Base-by-base conservation (phyloP, 2,329 filamentous ascomycete species). In the Arachnomyces sp. region DNA sequence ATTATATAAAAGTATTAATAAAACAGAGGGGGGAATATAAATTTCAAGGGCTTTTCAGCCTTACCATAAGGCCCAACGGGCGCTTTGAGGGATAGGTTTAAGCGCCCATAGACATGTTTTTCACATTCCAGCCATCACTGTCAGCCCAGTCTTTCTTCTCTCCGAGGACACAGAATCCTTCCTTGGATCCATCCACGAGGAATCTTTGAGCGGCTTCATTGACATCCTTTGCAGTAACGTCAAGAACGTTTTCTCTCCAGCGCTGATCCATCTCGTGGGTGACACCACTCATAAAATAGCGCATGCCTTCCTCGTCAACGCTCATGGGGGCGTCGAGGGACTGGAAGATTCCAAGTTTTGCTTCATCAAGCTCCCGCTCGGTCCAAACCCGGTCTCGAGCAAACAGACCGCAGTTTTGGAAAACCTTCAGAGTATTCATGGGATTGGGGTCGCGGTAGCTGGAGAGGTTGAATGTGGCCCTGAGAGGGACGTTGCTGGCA, bases 401-500 rank as follows among this genome's bases (percentile, higher is more conserved):
- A 79, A 88, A 95, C 16, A 74, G 69, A 1, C 90, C 92, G 1
- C 87, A 84, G 42, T 82, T 81, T 25, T 75, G 71, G 79, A 95
- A 94, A 44, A 95, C 84, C 41, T 76, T 77, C 49, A 96, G 68
- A 0, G 87, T 90, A 63, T 94, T 95, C 46, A 82, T 72, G 0
- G 92, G 90, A 58, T 96, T 95, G 2, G 92, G 92, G 59, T 98
- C 92, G 38, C 92, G 84, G 72, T 98, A 98, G 33, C 85, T 90
- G 67, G 94, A 95, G 67, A 95, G 93, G 12, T 87, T 87, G 52
- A 98, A 96, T 1, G 94, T 63, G 16, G 89, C 90, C 50, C 86
- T 82, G 6, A 94, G 67, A 0, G 83, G 77, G 16, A 81, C 79
- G 33, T 84, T 82, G 59, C 87, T 90, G 1, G 92, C 90, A 11